Base-by-base conservation (phyloP, 139 green algal species). In the Chlorella sp. region DNA sequence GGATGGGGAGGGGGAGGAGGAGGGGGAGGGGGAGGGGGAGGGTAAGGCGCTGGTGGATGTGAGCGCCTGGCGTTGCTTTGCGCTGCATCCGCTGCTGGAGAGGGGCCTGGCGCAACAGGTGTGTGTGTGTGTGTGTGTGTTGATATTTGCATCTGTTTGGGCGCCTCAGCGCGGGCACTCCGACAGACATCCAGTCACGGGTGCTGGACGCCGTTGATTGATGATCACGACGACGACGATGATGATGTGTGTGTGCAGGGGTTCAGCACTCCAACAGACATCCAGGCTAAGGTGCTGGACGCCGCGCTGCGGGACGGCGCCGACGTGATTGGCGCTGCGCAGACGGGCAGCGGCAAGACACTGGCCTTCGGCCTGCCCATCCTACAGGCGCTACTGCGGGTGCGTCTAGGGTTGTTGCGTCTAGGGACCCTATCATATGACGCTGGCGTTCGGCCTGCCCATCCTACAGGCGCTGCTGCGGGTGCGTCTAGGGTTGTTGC, bases 331-430 rank as follows among this genome's bases (percentile, higher is more conserved):
- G 95, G 95, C 1, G 95, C 95, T 1, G 95, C 95, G 3, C 91
- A 99, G 79, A 99, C 95, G 4, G 95, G 95, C 14, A 96, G 88
- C 35, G 95, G 95, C n/a, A 99, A 98, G 82, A 99, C 95, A 2
- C 88, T 99, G 49, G 95, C 95, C 0, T 99, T 98, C 76, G 95
- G 88, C 0, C 81, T 99, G 62, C 95, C 95, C 49, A 97, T 98
- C 42, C 50, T 98, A 65, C 87, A 98, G 64, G 51, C 88, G 49
- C 82, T 97, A 72, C 72, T 85, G 20, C 35, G 62, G 70, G 70
- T 70, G 33, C 3, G 70, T 24, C 42, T 55, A n/a, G n/a, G n/a
- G n/a, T n/a, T n/a, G n/a, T n/a, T n/a, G n/a, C n/a, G n/a, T n/a
- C n/a, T n/a, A n/a, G n/a, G n/a, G n/a, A n/a, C n/a, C n/a, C n/a